Percentiles rank a stretch among this genome's conserved stretches.
phyloP scores from a whole-genome alignment of 371 early-diverging fungal species.

The Entomophthora muscae region DNA sequence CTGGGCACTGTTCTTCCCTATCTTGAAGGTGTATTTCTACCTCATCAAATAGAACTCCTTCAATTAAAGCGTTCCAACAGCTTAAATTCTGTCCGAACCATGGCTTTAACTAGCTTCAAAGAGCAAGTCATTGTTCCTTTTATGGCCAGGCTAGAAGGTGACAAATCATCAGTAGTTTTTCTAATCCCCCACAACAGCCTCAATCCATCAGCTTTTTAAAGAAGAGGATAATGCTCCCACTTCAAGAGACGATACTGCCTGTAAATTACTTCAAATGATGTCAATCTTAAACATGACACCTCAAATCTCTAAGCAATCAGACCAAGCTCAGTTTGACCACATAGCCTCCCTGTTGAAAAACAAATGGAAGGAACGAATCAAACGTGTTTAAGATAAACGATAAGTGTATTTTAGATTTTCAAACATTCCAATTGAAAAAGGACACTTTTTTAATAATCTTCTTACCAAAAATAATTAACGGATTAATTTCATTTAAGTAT shows the following conservation, averaged over 20 bases:
- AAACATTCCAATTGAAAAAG: no score
- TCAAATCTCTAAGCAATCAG: background rate
- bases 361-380: background rate
- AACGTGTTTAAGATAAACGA: background rate
- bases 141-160: constrained; percentile 48
- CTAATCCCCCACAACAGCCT: constrained; percentile 19
- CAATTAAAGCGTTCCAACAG: constrained; percentile 9
- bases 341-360: background rate
- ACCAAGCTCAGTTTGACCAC: background rate
- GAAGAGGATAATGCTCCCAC: constrained; percentile 42
- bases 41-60: constrained; percentile 34
- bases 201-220: constrained; percentile 41
- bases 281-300: constrained; percentile 5
- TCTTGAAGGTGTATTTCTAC: constrained; percentile 70
- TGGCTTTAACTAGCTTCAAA: constrained; percentile 47
- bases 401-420: no score
- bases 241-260: constrained; percentile 38
- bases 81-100: constrained; percentile 23
- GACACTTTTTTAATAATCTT: no score
- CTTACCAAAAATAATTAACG: no score
- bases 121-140: constrained; percentile 49
- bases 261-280: constrained; percentile 60
- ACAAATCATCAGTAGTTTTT: background rate
- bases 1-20: constrained; percentile 70
- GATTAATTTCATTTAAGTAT: no score